Evolutionary conservation across 2,329 filamentous ascomycete species (phyloP).

Genomic region (Aspergillus niger): DNA sequence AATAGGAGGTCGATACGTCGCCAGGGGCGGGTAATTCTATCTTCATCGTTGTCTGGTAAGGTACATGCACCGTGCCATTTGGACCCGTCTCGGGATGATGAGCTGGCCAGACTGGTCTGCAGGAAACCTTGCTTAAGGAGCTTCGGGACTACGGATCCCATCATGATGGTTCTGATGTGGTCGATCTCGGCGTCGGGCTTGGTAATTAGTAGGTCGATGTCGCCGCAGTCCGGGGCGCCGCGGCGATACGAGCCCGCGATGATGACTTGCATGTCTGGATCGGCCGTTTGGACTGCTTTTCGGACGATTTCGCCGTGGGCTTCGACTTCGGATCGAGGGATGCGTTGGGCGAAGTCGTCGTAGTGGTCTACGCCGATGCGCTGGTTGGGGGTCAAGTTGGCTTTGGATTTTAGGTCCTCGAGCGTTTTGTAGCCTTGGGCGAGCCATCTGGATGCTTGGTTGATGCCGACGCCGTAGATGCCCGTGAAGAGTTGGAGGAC

Average conservation of each 20-base stretch:
- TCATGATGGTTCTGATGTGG: constrained; percentile 63
- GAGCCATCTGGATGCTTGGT: constrained; percentile 74
- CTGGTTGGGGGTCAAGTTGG: constrained; percentile 69
- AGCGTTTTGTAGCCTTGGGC: constrained; percentile 73
- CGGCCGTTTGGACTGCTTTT: constrained; percentile 59
- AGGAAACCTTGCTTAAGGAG: constrained; percentile 68
- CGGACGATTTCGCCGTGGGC: constrained; percentile 68
- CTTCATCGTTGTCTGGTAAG: constrained; percentile 51
- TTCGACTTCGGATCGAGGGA: constrained; percentile 75
- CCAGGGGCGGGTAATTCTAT: constrained; percentile 57
- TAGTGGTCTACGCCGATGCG: constrained; percentile 76
- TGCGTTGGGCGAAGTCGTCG: constrained; percentile 74
- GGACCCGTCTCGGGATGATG: constrained; percentile 59
- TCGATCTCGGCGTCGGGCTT: constrained; percentile 60
- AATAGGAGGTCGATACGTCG: constrained; percentile 81
- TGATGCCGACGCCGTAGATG: constrained; percentile 75
- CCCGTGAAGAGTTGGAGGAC: constrained; percentile 70
- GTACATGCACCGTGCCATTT: constrained; percentile 90
- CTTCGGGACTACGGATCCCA: constrained; percentile 63
- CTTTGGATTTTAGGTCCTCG: constrained; percentile 66
- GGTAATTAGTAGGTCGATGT: constrained; percentile 84
- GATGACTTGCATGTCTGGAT: constrained; percentile 67
- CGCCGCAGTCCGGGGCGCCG: constrained; percentile 71
- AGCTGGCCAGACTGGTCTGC: constrained; percentile 66
- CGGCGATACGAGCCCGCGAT: constrained; percentile 84